Conservation (phyloP, 352 stramenopile genomes). For the Pythium guiyangense region DNA sequence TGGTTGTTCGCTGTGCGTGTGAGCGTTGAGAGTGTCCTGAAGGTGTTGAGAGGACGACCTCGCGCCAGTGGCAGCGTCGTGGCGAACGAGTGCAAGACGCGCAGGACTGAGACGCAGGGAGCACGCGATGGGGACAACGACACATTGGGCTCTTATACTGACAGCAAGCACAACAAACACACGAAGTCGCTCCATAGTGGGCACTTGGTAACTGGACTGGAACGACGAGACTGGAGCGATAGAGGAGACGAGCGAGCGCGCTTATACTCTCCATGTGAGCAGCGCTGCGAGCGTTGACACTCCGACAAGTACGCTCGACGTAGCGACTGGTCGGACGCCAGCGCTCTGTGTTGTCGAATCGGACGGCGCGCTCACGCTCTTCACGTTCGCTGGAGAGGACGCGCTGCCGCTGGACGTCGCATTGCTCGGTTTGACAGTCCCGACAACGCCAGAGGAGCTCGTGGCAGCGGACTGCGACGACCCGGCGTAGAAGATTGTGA, state of each 20-base stretch:
- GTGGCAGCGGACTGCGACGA: constrained; percentile 16
- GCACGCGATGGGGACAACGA: not conserved
- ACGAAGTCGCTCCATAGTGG: not conserved
- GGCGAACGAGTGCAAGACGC: not conserved
- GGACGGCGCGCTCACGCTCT: constrained; percentile 1
- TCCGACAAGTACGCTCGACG: not conserved
- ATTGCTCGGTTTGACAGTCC: constrained; percentile 19
- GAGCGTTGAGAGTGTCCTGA: not conserved
- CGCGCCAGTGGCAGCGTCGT: no score
- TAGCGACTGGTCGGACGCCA: not conserved
- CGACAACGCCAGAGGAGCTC: constrained; percentile 26
- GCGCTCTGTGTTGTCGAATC: not conserved
- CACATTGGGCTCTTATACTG: not conserved
- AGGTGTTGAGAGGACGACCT: not conserved
- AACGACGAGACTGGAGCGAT: not conserved
- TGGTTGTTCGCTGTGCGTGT: not conserved
- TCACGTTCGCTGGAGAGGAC: not conserved
- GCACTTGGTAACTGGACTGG: not conserved
- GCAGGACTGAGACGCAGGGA: not conserved
- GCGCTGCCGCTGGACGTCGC: not conserved
- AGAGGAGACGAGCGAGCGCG: no score
- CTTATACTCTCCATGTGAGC: not conserved
- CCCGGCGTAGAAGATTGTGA: constrained; percentile 27
- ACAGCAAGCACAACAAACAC: not conserved
- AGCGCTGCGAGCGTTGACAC: not conserved